phyloP scores from a whole-genome alignment of 805 yeast genomes.

The Wickerhamiella musiphila region DNA sequence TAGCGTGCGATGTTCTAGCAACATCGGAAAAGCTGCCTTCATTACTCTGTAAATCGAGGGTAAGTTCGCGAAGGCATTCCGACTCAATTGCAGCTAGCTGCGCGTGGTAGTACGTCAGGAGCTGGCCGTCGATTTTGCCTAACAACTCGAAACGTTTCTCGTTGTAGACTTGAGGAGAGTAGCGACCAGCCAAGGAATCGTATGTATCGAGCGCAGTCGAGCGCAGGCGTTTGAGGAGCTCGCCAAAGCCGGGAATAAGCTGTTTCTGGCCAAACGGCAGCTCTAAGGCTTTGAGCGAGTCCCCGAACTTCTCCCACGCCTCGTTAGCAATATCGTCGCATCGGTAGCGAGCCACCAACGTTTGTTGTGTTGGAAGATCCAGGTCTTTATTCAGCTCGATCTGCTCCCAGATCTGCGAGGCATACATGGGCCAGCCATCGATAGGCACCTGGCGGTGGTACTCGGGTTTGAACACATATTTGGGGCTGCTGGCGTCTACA shows the following conservation, averaged over 20 bases:
- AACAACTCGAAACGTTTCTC: conserved; percentile 38
- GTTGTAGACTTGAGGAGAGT: conserved; percentile 45
- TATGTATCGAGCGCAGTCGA: conserved; percentile 32
- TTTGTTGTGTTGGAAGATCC: conserved; percentile 93
- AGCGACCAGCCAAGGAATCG: conserved; percentile 62
- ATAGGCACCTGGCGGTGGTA: conserved; percentile 80
- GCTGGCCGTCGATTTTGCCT: conserved; percentile 28
- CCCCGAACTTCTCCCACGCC: conserved; percentile 30
- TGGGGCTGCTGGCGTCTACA: conserved; percentile 17
- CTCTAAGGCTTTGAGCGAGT: conserved; percentile 21
- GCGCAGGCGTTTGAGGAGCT: conserved; percentile 30
- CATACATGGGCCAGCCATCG: conserved; percentile 92
- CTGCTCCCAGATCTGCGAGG: conserved; percentile 84
- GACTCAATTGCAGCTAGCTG: conserved; percentile 26
- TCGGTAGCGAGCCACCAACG: conserved; percentile 80
- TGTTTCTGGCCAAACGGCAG: conserved; percentile 12
- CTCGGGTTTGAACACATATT: conserved; percentile 39
- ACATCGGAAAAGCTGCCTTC: not conserved
- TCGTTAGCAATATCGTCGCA: conserved; percentile 71
- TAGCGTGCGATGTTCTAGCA: conserved; percentile 8
- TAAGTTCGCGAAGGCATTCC: conserved; percentile 19
- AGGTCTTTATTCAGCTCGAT: conserved; percentile 84
- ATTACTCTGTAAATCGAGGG: not conserved
- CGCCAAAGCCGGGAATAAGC: conserved; percentile 13
- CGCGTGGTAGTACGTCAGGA: conserved; percentile 26